Evolutionary conservation across 148 eudicot genomes (phyloP).

Genomic region (Nepenthes mirabilis): DNA sequence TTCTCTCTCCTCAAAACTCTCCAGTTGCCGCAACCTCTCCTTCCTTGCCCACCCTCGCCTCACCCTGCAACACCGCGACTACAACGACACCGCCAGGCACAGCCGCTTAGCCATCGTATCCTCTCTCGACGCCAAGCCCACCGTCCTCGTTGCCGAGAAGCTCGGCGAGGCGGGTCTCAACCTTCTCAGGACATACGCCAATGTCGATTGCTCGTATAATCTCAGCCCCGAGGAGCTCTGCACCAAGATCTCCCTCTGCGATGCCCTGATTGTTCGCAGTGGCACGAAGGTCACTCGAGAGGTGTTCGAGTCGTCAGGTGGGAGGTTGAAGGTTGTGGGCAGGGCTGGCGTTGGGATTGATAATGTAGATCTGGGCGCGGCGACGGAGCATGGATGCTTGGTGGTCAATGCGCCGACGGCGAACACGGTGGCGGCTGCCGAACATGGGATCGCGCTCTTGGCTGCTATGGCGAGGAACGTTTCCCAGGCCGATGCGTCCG

Average conservation of each 20-base stretch:
- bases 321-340: constrained; percentile 87
- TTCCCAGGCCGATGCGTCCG: constrained; percentile 94
- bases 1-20: constrained; percentile 24
- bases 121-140: constrained; percentile 53
- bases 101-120: too few relatives aligned
- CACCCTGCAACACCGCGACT: neutral
- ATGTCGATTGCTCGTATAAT: constrained; percentile 88
- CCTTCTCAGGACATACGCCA: constrained; percentile 52
- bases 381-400: constrained; percentile 90
- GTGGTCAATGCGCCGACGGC: constrained; percentile 99
- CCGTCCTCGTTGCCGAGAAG: constrained; percentile 78
- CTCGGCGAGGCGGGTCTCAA: constrained; percentile 67
- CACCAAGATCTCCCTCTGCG: constrained; percentile 92
- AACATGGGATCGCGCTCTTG: constrained; percentile 84
- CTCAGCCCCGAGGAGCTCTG: constrained; percentile 71
- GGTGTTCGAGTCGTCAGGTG: constrained; percentile 80
- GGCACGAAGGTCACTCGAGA: constrained; percentile 82
- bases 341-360: constrained; percentile 98
- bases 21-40: constrained; percentile 6
- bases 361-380: constrained; percentile 95
- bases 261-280: constrained; percentile 82
- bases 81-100: too few relatives aligned
- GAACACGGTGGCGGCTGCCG: constrained; percentile 94
- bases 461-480: constrained; percentile 90
- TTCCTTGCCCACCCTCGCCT: constrained; percentile 10